Base-by-base conservation (phyloP, 1,284 basidiomycete species). In the Testicularia cyperi region DNA sequence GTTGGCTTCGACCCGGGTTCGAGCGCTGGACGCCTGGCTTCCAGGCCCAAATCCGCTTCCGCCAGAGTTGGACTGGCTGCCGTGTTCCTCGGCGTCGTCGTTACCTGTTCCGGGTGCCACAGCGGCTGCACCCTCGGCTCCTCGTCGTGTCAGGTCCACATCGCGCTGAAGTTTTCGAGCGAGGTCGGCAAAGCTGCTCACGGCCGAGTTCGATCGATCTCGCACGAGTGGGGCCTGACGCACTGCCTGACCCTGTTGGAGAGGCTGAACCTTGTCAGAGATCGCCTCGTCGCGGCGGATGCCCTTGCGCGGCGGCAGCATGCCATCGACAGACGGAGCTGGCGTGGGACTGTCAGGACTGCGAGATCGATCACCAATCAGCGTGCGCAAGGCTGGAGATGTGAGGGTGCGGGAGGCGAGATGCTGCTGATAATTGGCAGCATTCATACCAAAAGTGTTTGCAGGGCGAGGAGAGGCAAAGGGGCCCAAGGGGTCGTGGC, bases 311-410 rank as follows among this genome's bases (percentile, higher is more conserved):
- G 51, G 32, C 15, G 44, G 48, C 6, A 56, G 40, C 16, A 48
- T 25, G 24, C 54, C 54, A 27, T 56, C 54, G 36, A 57, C 54
- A n/a, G 53, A 57, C 14, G 60, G 53, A 3, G 54, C 54, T 1
- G 60, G 60, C 3, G 53, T 63, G 2, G 60, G 60, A 23, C 60
- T 63, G 27, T 63, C 60, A 6, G 60, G 60, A 18, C 54, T 57
- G 33, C 54, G 53, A 24, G 60, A 53, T 12, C 60, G 60, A 24
- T 63, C 60, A 22, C 54, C 60, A 18, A 62, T 56, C 22, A 62
- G 41, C 3, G 58, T 62, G 20, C 58, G 46, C 20, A 62, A 22
- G 5, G 58, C 58, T 9, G 58, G 58, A 8, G 58, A 62, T 14
- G 58, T 62, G 13, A 62, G 41, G 2, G 58, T 62, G 7, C 58